phyloP scores from a whole-genome alignment of 768 basidiomycete species.

The Suillus ampliporus region DNA sequence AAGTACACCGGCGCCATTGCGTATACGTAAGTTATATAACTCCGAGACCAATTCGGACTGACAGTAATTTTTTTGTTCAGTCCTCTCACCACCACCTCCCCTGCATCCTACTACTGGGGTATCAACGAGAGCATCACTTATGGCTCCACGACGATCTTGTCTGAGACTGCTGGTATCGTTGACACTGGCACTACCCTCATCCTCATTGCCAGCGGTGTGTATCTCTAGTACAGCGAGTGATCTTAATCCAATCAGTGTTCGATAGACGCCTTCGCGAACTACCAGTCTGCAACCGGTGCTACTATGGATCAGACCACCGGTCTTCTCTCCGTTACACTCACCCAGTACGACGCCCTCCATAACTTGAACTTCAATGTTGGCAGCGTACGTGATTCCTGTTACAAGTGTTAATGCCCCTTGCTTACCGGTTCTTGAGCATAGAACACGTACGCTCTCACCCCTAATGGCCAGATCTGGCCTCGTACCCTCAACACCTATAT shows the following conservation, averaged over 20 bases:
- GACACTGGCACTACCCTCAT: slow-evolving; percentile 64
- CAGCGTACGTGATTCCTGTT: neutral
- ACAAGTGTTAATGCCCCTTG: neutral
- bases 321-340: slow-evolving; percentile 17
- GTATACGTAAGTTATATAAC: slow-evolving; percentile 42
- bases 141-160: slow-evolving; percentile 51
- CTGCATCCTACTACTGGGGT: slow-evolving; percentile 60
- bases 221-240: slow-evolving; percentile 14
- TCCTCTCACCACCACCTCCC: slow-evolving; percentile 50
- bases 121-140: slow-evolving; percentile 62
- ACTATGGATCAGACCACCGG: slow-evolving; percentile 22
- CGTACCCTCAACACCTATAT: slow-evolving; percentile 39
- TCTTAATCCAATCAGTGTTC: slow-evolving; percentile 4
- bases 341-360: slow-evolving; percentile 12
- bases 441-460: slow-evolving; percentile 32
- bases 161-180: slow-evolving; percentile 58
- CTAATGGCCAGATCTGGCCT: slow-evolving; percentile 41
- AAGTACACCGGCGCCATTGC: slow-evolving; percentile 43
- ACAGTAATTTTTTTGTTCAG: slow-evolving; percentile 28
- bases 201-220: slow-evolving; percentile 48
- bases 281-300: slow-evolving; percentile 52
- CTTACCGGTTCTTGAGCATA: neutral
- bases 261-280: slow-evolving; percentile 47
- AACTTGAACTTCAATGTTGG: slow-evolving; percentile 16
- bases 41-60: too few relatives aligned